These are phyloP conservation scores for Daldinia decipiens DNA, from an alignment of 495 filamentous ascomycete species.

Conservation along the genomic window DNA sequence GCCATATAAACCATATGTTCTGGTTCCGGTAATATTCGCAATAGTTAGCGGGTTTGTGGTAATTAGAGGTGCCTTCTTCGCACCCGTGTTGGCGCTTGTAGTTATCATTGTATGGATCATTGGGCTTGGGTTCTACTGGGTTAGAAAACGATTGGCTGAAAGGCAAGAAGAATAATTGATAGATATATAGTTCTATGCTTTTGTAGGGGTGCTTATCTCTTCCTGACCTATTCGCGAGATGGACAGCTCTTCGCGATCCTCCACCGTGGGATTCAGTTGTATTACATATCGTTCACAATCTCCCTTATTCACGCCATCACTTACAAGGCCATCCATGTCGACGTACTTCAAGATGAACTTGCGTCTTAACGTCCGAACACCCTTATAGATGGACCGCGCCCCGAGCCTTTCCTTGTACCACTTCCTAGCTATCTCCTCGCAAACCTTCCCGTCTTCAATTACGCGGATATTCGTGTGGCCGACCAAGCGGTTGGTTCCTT, in stretches of 20 bases:
- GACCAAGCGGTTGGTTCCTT: not conserved
- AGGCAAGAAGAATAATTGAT: constrained; percentile 16
- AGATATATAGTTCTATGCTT: not conserved
- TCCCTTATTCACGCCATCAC: not conserved
- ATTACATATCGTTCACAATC: not conserved
- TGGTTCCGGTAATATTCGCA: constrained; percentile 60
- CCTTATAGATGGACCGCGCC: constrained; percentile 9
- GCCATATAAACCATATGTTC: constrained; percentile 60
- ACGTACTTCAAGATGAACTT: constrained; percentile 1
- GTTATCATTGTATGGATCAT: constrained; percentile 58
- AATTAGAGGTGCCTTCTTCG: constrained; percentile 63
- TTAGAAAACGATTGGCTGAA: constrained; percentile 29
- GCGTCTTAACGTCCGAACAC: not conserved
- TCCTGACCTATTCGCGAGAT: not conserved
- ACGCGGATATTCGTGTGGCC: not conserved
- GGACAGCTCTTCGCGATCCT: not conserved
- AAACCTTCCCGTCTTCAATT: constrained; percentile 11
- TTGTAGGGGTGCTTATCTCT: not conserved
- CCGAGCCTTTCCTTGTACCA: constrained; percentile 9
- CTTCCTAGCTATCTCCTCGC: constrained; percentile 1
- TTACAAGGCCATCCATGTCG: not conserved
- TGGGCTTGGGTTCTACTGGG: constrained; percentile 56
- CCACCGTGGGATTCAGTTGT: not conserved
- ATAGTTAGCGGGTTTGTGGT: constrained; percentile 65
- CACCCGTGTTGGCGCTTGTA: constrained; percentile 59